phyloP scores from a whole-genome alignment of 2,329 filamentous ascomycete species.

The Pestalotiopsis sp. region DNA sequence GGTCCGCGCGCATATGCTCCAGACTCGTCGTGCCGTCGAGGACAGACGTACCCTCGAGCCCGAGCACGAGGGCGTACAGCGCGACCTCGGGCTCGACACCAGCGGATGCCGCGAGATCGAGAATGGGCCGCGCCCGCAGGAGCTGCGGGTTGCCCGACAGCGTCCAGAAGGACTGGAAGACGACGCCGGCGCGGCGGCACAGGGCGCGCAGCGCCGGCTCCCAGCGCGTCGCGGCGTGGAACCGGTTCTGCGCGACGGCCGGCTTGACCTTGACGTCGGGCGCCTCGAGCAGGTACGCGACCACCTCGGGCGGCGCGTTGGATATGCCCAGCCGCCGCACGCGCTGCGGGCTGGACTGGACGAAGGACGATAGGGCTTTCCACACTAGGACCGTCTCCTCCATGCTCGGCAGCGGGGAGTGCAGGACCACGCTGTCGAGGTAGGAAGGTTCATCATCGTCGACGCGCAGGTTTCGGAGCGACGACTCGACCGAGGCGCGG shows the following conservation, averaged over 20 bases:
- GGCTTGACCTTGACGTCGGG: slow-evolving; percentile 36
- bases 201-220: slow-evolving; percentile 61
- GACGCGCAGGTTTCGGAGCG: slow-evolving; percentile 63
- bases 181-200: slow-evolving; percentile 41
- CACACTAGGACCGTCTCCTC: slow-evolving; percentile 64
- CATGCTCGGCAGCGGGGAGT: slow-evolving; percentile 54
- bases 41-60: slow-evolving; percentile 42
- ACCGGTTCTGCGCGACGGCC: slow-evolving; percentile 75
- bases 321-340: slow-evolving; percentile 75
- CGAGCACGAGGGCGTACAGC: slow-evolving; percentile 51
- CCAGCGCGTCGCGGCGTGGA: slow-evolving; percentile 60
- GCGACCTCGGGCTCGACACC: slow-evolving; percentile 41
- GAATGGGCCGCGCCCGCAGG: slow-evolving; percentile 46
- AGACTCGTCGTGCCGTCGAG: slow-evolving; percentile 48
- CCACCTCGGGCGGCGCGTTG: slow-evolving; percentile 63
- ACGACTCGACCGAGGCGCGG: slow-evolving; percentile 66
- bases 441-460: slow-evolving; percentile 32
- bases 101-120: slow-evolving; percentile 44
- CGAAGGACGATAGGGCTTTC: slow-evolving; percentile 65
- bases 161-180: slow-evolving; percentile 59
- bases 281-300: slow-evolving; percentile 51
- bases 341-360: slow-evolving; percentile 48
- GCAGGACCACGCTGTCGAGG: slow-evolving; percentile 76
- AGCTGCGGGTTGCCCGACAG: slow-evolving; percentile 47
- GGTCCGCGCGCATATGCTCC: slow-evolving; percentile 51